Percentiles rank a stretch among this genome's conserved stretches.
Conservation (phyloP, 2,329 filamentous ascomycete species). For the Xylariomycetidae sp. region DNA sequence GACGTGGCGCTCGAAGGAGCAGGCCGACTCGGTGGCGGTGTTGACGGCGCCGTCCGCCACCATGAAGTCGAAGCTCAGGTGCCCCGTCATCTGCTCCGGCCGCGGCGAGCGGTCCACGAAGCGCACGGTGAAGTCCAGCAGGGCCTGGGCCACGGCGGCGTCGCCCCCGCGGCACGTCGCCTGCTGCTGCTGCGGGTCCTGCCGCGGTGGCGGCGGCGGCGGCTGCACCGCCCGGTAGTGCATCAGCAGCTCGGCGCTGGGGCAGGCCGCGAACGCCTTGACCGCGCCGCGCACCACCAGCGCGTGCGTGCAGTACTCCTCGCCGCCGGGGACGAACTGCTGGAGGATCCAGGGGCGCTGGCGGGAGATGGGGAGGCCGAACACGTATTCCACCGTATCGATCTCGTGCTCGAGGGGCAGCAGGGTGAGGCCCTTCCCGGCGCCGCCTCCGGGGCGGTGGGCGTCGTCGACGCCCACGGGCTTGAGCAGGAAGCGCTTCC, state of each 20-base stretch:
- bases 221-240: conserved; percentile 60
- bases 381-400: conserved; percentile 50
- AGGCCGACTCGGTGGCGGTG: conserved; percentile 15
- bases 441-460: conserved; percentile 48
- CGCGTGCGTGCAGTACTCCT: conserved; percentile 67
- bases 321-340: conserved; percentile 53
- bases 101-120: conserved; percentile 44
- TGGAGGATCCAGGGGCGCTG: conserved; percentile 60
- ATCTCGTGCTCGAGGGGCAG: conserved; percentile 49
- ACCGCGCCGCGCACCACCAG: conserved; percentile 61
- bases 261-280: conserved; percentile 61
- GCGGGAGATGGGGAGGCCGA: conserved; percentile 46
- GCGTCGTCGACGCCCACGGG: conserved; percentile 56
- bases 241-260: conserved; percentile 56
- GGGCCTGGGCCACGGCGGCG: conserved; percentile 48
- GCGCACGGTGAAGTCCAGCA: conserved; percentile 58
- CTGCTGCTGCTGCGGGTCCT: too few relatives aligned
- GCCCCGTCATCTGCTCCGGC: conserved; percentile 52
- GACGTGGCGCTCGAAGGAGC: conserved; percentile 29
- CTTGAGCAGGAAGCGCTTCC: conserved; percentile 58
- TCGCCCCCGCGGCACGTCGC: too few relatives aligned
- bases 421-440: conserved; percentile 57
- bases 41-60: conserved; percentile 39
- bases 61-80: conserved; percentile 67
- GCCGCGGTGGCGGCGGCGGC: too few relatives aligned